Conservation (phyloP, 257 asterid genomes). For the Penstemon barbatus region DNA sequence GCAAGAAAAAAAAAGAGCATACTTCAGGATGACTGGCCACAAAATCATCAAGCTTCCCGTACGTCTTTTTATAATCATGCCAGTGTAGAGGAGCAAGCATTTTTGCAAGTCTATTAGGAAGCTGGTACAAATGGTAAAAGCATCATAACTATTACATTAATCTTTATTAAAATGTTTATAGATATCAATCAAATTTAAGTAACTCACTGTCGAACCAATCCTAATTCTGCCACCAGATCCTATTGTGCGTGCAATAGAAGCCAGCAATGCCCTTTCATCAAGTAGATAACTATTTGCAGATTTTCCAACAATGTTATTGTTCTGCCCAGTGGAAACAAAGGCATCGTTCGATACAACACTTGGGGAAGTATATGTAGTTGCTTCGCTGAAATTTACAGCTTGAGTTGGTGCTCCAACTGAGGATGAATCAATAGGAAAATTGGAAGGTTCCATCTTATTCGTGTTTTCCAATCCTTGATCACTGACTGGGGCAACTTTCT, state of each 20-base stretch:
- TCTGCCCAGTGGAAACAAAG: constrained; percentile 44
- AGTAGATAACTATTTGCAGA: constrained; percentile 53
- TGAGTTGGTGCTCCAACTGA: constrained; percentile 44
- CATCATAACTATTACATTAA: background rate
- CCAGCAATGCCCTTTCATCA: constrained; percentile 81
- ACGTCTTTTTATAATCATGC: constrained; percentile 89
- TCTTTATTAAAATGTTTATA: background rate
- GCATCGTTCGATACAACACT: constrained; percentile 42
- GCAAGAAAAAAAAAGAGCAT: constrained; percentile 16
- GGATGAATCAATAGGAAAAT: constrained; percentile 34
- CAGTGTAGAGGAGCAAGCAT: constrained; percentile 92
- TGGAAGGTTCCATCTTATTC: constrained; percentile 41
- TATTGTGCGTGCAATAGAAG: constrained; percentile 82
- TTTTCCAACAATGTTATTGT: constrained; percentile 39
- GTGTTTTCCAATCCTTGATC: constrained; percentile 45
- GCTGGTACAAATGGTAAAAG: constrained; percentile 47
- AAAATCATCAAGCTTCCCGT: constrained; percentile 90
- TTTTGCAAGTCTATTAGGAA: constrained; percentile 88
- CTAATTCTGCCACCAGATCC: constrained; percentile 82
- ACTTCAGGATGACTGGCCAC: constrained; percentile 86
- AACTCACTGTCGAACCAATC: constrained; percentile 84
- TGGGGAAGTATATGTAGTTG: constrained; percentile 30
- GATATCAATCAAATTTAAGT: background rate
- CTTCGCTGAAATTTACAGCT: constrained; percentile 38
- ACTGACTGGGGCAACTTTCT: constrained; percentile 39